These are phyloP conservation scores for Phaeosphaeria sp. DNA, from an alignment of 2,329 filamentous ascomycete species.

Conservation along the genomic window DNA sequence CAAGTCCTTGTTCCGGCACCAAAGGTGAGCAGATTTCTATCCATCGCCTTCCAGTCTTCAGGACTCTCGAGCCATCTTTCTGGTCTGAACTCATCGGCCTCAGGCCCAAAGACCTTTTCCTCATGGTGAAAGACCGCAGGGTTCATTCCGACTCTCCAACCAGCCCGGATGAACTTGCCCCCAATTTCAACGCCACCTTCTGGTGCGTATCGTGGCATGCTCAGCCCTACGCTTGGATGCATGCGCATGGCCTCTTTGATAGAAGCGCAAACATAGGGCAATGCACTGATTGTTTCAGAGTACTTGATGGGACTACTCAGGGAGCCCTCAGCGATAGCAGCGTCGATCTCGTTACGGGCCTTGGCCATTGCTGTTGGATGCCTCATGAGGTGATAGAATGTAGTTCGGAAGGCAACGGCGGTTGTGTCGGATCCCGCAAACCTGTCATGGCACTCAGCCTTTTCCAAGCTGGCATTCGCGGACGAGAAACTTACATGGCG, in stretches of 20 bases:
- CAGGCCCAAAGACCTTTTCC: conserved; percentile 46
- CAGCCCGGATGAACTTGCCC: conserved; percentile 35
- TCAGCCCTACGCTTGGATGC: conserved; percentile 40
- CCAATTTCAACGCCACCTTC: conserved; percentile 25
- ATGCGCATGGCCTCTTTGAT: conserved; percentile 54
- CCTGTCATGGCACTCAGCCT: conserved; percentile 3
- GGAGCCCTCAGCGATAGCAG: conserved; percentile 8
- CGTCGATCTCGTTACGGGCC: conserved; percentile 23
- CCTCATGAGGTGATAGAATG: conserved; percentile 50
- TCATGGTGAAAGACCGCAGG: conserved; percentile 54
- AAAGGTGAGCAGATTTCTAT: conserved; percentile 45
- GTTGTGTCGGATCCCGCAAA: conserved; percentile 47
- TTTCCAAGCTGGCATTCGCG: neutral
- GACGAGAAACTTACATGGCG: conserved; percentile 32
- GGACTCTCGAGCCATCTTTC: conserved; percentile 53
- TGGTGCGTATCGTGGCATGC: conserved; percentile 26
- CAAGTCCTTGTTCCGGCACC: conserved; percentile 44
- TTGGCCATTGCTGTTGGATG: conserved; percentile 24
- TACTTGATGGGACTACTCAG: conserved; percentile 17
- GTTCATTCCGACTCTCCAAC: conserved; percentile 54
- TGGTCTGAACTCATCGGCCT: conserved; percentile 51
- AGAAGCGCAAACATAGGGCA: conserved; percentile 52
- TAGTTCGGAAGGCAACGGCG: conserved; percentile 37
- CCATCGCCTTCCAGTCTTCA: conserved; percentile 24
- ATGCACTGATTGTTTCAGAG: conserved; percentile 14